Evolutionary conservation across 768 basidiomycete species (phyloP), one percentile per base, ranked within the genome.

Genomic region (Leucocoprinus birnbaumii): DNA sequence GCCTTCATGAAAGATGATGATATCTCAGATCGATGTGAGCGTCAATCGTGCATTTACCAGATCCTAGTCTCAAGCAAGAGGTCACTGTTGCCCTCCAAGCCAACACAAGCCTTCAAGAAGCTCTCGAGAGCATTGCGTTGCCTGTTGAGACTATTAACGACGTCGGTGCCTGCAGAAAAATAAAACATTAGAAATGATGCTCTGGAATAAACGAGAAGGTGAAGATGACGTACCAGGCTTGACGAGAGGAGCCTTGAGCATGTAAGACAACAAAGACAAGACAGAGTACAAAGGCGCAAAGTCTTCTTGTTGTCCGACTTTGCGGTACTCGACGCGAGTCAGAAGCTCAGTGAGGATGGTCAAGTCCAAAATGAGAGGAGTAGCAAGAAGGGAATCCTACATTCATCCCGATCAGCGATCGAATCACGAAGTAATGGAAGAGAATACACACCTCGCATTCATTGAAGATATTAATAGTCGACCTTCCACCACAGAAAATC

Each of bases 171-270:
- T 73, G n/a, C n/a, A n/a, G n/a, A 42, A 31, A n/a, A 38, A 27
- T 27, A 9, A 31, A 11, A 14, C 46, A 57, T 43, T 19, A 35
- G 41, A 56, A 42, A 21, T 52, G 11, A 34, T 8, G 35, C 5
- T 34, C 14, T 16, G 22, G 31, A 5, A 31, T 5, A 11, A 31
- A 31, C 31, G 11, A 11, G 21, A 46, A 43, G 37, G 24, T 19
- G 25, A 41, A 22, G 18, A 44, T 13, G 2, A 61, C 77, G 56
- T 63, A 80, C 86, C 90, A 62, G 90, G 91, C 78, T 95, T 95
- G 73, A 95, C 94, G 65, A 95, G 84, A n/a, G 94, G 93, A 0
- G 94, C 94, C 80, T 97, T 97, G 74, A 96, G 86, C 94, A 98
- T 96, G 80, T 95, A 98, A 41, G 87, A 90, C 53, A 98, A 80